Conservation (phyloP, 495 filamentous ascomycete genomes). For the Letharia columbiana region DNA sequence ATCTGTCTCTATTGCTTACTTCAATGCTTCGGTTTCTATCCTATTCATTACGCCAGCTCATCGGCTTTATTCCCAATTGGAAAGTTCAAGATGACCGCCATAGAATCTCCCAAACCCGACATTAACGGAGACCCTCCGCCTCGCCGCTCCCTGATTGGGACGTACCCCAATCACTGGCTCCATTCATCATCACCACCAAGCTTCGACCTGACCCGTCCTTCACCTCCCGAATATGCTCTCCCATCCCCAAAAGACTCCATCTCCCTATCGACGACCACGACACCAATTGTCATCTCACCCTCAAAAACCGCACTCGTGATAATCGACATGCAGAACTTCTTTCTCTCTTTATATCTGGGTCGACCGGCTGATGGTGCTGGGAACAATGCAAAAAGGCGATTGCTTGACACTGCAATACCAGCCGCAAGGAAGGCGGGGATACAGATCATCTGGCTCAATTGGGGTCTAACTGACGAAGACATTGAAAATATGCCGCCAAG, state of each 20-base stretch:
- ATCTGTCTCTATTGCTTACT: neutral
- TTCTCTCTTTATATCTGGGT: constrained; percentile 39
- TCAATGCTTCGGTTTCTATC: neutral
- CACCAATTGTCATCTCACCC: constrained; percentile 35
- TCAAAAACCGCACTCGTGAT: constrained; percentile 43
- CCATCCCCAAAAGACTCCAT: constrained; percentile 10
- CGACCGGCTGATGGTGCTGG: constrained; percentile 26
- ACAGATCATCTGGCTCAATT: constrained; percentile 50
- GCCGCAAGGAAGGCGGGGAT: constrained; percentile 40
- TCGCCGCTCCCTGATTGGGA: constrained; percentile 14
- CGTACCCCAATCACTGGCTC: constrained; percentile 18
- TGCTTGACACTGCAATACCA: constrained; percentile 35
- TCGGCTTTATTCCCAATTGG: neutral
- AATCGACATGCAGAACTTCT: constrained; percentile 58
- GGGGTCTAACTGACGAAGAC: constrained; percentile 49
- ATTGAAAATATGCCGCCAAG: constrained; percentile 43
- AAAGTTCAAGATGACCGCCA: constrained; percentile 2
- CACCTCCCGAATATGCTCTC: constrained; percentile 14
- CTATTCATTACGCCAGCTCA: neutral
- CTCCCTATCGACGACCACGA: constrained; percentile 18
- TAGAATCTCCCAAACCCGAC: neutral
- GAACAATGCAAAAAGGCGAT: constrained; percentile 26
- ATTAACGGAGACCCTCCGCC: neutral
- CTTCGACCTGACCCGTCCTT: constrained; percentile 17
- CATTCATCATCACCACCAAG: constrained; percentile 11